Percentiles rank a stretch among this genome's conserved stretches.
These are phyloP conservation scores for Talaromyces marneffei DNA, from an alignment of 2,329 filamentous ascomycete species.

Conservation along the genomic window DNA sequence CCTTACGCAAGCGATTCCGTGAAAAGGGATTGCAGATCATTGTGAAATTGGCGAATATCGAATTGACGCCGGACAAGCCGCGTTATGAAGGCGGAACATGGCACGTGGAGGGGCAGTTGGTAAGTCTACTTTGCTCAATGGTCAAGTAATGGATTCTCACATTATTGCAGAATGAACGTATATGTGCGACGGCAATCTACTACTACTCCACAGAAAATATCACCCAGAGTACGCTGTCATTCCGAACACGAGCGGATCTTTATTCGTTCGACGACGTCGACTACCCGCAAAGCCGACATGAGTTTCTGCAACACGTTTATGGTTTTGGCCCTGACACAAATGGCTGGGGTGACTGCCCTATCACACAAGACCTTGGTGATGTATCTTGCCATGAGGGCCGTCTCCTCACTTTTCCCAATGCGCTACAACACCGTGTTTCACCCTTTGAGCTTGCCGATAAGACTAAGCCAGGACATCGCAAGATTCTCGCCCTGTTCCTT, in stretches of 20 bases:
- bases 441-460: conserved; percentile 46
- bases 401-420: conserved; percentile 27
- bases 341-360: conserved; percentile 13
- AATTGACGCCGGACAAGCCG: conserved; percentile 55
- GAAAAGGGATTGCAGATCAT: conserved; percentile 54
- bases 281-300: conserved; percentile 24
- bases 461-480: conserved; percentile 48
- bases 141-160: not conserved
- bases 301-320: conserved; percentile 26
- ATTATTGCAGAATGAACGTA: conserved; percentile 52
- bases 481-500: conserved; percentile 53
- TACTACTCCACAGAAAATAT: conserved; percentile 60
- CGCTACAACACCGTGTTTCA: conserved; percentile 48
- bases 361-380: conserved; percentile 21
- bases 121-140: not conserved
- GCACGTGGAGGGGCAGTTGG: conserved; percentile 43
- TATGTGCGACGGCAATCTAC: conserved; percentile 59
- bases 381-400: conserved; percentile 20
- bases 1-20: conserved; percentile 29
- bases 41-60: conserved; percentile 56
- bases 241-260: conserved; percentile 37
- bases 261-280: not conserved
- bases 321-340: conserved; percentile 15
- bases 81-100: conserved; percentile 42
- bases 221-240: conserved; percentile 46